Conservation (phyloP, 495 filamentous ascomycete genomes). For the Neurospora intermedia region DNA sequence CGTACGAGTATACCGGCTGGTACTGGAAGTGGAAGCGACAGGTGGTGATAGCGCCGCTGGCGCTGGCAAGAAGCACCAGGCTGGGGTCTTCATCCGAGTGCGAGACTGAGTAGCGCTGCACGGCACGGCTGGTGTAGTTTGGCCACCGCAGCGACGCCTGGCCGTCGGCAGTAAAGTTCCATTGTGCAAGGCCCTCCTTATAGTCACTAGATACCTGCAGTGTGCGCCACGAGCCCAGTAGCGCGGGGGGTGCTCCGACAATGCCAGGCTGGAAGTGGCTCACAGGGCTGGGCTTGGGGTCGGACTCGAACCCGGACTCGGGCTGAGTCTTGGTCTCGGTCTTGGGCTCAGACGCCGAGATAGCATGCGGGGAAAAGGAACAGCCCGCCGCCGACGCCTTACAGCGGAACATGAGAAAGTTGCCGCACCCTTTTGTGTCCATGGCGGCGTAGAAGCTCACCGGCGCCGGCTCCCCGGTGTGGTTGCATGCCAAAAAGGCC, state of each 20-base stretch:
- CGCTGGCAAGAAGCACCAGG: not conserved
- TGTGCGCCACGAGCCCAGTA: constrained; percentile 1
- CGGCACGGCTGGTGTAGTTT: constrained; percentile 1
- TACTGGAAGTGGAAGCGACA: constrained; percentile 1
- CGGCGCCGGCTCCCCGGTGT: constrained; percentile 1
- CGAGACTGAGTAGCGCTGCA: constrained; percentile 1
- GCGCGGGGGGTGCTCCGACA: not conserved
- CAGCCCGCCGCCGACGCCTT: not conserved
- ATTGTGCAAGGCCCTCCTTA: not conserved
- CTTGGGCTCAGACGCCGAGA: not conserved
- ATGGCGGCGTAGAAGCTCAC: constrained; percentile 1
- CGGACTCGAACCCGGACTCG: not conserved
- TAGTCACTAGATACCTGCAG: not conserved
- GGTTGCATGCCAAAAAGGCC: constrained; percentile 1
- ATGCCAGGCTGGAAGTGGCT: constrained; percentile 3
- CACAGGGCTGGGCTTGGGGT: not conserved
- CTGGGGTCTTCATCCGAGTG: not conserved
- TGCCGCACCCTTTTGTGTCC: not conserved
- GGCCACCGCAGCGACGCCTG: not conserved
- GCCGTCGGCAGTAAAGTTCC: constrained; percentile 1
- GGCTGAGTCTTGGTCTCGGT: not conserved
- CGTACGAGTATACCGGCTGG: constrained; percentile 1
- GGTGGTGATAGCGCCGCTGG: constrained; percentile 2
- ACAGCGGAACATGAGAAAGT: constrained; percentile 3
- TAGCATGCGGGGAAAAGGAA: not conserved